These are phyloP conservation scores for Ceratocystis cacaofunesta DNA, from an alignment of 2,329 filamentous ascomycete species.

Conservation along the genomic window DNA sequence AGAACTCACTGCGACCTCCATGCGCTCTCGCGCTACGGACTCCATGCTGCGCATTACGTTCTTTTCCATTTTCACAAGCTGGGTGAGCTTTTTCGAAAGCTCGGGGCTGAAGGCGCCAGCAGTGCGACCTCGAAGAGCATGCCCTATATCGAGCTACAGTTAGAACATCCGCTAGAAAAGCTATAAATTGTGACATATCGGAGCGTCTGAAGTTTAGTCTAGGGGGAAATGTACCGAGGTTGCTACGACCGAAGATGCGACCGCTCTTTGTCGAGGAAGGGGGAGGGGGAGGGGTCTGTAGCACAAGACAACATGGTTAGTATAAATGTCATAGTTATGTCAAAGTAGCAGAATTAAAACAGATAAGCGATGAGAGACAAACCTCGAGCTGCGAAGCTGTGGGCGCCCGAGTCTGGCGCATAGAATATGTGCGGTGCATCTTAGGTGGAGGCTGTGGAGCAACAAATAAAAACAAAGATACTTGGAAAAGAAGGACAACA, in stretches of 20 bases:
- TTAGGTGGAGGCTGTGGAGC: slow-evolving; percentile 20
- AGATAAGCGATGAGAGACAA: slow-evolving; percentile 18
- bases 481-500: background rate
- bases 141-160: slow-evolving; percentile 28
- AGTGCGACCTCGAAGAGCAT: slow-evolving; percentile 57
- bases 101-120: slow-evolving; percentile 70
- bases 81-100: slow-evolving; percentile 90
- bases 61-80: slow-evolving; percentile 99
- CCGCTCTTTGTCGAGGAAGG: slow-evolving; percentile 80
- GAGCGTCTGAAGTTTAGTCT: background rate
- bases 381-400: slow-evolving; percentile 68
- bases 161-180: slow-evolving; percentile 2
- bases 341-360: background rate
- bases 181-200: background rate
- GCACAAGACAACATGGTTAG: slow-evolving; percentile 2
- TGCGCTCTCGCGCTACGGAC: slow-evolving; percentile 82
- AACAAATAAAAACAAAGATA: background rate
- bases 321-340: slow-evolving; percentile 11
- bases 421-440: slow-evolving; percentile 98
- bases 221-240: slow-evolving; percentile 54
- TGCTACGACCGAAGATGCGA: slow-evolving; percentile 73
- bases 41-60: slow-evolving; percentile 99
- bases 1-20: slow-evolving; percentile 83
- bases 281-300: slow-evolving; percentile 81
- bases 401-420: slow-evolving; percentile 92